Evolutionary conservation across 2,329 filamentous ascomycete species (phyloP), one percentile per base, ranked within the genome.

Genomic region (Fusarium haematococcum): DNA sequence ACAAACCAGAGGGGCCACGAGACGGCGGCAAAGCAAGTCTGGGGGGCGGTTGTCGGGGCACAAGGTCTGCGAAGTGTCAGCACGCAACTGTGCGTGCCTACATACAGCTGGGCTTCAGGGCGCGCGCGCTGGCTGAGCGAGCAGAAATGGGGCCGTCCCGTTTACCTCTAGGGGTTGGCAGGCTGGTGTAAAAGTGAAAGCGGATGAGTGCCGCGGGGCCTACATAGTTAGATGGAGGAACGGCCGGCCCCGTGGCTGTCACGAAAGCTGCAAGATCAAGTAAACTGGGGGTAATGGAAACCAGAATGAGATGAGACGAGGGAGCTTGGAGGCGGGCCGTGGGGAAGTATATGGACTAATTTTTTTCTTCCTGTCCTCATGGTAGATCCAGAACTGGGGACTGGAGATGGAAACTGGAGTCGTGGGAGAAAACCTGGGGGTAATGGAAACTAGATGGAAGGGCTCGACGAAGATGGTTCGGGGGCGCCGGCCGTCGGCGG

Each of bases 261-360:
- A 69, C 68, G 76, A 75, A 66, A 73, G 70, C 77, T 80, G 79
- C 79, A 80, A 77, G 75, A 83, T 83, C 79, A 83, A 79, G 82
- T 83, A 84, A 83, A 79, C 77, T 77, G 80, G 80, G 80, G 80
- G 81, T 83, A 83, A 75, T 77, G 66, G 67, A 74, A 67, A 73
- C 69, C 48, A 52, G 67, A 71, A 63, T 57, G 70, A 68, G 61
- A 63, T 54, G 60, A 57, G 43, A 52, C 64, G 58, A 63, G 33
- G 41, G 37, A 48, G 45, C 16, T 25, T 43, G 23, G 32, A 63
- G 65, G 75, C 64, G 67, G 66, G 61, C 54, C 69, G 56, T 71
- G 73, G 73, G 73, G 73, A 75, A 75, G 74, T 61, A 52, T 50
- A 48, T 60, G 39, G 33, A 18, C 54, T 37, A 58, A 23, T 39